Evolutionary conservation across 768 basidiomycete genomes (phyloP), one percentile per base, ranked within the genome.

Genomic region (Lactarius psammicola): DNA sequence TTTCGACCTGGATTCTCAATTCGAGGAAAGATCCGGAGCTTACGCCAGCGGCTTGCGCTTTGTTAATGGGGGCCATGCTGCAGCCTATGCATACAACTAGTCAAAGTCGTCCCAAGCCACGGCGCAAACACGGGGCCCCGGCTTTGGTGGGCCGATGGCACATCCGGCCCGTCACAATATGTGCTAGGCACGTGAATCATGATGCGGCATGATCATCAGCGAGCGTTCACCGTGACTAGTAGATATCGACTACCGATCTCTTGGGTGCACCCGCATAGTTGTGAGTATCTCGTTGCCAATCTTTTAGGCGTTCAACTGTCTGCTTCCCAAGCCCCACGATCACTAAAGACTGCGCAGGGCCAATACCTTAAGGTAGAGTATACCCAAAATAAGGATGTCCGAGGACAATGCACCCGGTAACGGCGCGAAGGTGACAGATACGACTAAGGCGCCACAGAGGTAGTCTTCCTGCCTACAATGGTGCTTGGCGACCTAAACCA

Each of bases 21-120:
- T 93, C 90, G n/a, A 92, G 84, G 74, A 93, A 90, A 0, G 92
- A 91, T 64, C 81, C 83, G 4, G 87, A 81, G 66, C 85, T 89
- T 72, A 91, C 81, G 9, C 89, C 89, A 42, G 86, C 84, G 18
- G 85, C 86, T 72, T 84, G 88, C 0, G 85, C 81, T 74, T 88
- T 89, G 74, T 79, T 81, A 5, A 79, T 75, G 40, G 85, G 81
- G 13, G 80, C 77, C 83, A 84, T 81, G 20, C 56, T 9, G 33
- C 33, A 30, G 3, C 13, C 36, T 38, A 38, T 38, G 36, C n/a
- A n/a, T n/a, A n/a, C n/a, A n/a, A n/a, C n/a, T 30, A 15, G 18
- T 20, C 28, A 51, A 51, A 51, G 49, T 28, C 26, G 13, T 13
- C 23, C 44, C 49, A 26, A 51, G 49, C 49, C 23, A 15, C 26